Evolutionary conservation across 129 eudicot genomes (phyloP), one percentile per base, ranked within the genome.

Genomic region (Rutidosis leptorrhynchoides): DNA sequence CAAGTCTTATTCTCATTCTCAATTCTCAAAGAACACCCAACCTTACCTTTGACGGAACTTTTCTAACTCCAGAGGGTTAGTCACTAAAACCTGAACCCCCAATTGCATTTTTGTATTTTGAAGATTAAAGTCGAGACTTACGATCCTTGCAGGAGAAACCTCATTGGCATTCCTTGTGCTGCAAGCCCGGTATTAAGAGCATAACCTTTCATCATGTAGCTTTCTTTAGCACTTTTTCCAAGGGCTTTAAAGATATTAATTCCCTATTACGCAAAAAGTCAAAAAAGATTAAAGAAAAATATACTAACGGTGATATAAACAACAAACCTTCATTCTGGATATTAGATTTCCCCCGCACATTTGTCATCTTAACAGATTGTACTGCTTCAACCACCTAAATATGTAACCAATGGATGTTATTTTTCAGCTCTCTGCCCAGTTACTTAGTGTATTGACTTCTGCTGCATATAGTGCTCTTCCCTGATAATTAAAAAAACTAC

Each of bases 141-240:
- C 99, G 52, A 94, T 89, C 74, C 78, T 82, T 10, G 99, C 99
- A 32, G 99, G 99, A 65, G 97, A 54, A 72, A 89, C 94, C 92
- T 84, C 82, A 71, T 48, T n/a, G 97, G 95, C 99, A 89, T 89
- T 60, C 99, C 99, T 67, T 94, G 97, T 53, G 99, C 99, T 64
- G 99, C 99, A 64, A 97, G 99, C 10, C 99, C 97, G 42, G 99
- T 89, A 72, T 94, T 94, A 20, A 94, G 90, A 70, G 99, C 99
- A 84, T 94, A 94, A 35, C 99, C 99, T 82, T 86, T 94, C 28
- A 94, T 76, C 57, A 94, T 74, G 69, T 89, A 94, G 77, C 97
- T 89, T 54, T 94, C 97, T 79, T 80, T 86, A 49, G 99, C 97
- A 56, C 99, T 94, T 84, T 89, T 80, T 57, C 99, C 99, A 77